A percentile compares a stretch with the other conserved stretches of the same genome.
These are phyloP conservation scores for Gyrodon lividus DNA, from an alignment of 768 basidiomycete species.

Conservation along the genomic window DNA sequence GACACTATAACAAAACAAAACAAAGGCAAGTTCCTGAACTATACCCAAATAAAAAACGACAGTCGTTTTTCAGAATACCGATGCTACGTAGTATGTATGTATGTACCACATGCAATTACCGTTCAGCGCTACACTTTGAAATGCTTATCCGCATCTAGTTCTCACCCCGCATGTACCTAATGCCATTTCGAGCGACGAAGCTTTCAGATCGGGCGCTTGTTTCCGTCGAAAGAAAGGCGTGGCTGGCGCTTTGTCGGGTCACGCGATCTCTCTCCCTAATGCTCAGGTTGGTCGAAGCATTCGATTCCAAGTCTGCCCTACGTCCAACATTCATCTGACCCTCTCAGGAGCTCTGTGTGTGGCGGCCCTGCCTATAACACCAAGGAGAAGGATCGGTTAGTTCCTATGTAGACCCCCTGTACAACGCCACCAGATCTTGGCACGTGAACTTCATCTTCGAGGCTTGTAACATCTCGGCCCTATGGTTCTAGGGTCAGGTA, in stretches of 20 bases:
- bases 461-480: neutral
- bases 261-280: no score
- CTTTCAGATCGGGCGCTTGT: neutral
- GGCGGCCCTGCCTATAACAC: neutral
- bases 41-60: no score
- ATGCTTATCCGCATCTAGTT: neutral
- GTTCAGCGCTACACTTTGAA: neutral
- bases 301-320: neutral
- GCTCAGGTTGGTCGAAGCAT: neutral
- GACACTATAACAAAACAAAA: no score
- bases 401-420: neutral
- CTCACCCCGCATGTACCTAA: neutral
- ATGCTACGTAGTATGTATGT: neutral
- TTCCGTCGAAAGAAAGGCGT: neutral
- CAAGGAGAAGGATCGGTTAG: neutral
- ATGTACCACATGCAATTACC: no score
- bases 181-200: neutral
- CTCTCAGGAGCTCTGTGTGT: neutral
- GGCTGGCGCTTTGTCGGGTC: no score
- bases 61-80: no score
- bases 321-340: neutral
- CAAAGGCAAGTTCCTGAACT: no score
- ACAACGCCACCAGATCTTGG: neutral
- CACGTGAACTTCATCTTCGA: neutral
- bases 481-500: neutral